Evolutionary conservation across 225 moss, liverwort and hornwort species (phyloP), one percentile per base, ranked within the genome.

Genomic region (Neckera pumila): DNA sequence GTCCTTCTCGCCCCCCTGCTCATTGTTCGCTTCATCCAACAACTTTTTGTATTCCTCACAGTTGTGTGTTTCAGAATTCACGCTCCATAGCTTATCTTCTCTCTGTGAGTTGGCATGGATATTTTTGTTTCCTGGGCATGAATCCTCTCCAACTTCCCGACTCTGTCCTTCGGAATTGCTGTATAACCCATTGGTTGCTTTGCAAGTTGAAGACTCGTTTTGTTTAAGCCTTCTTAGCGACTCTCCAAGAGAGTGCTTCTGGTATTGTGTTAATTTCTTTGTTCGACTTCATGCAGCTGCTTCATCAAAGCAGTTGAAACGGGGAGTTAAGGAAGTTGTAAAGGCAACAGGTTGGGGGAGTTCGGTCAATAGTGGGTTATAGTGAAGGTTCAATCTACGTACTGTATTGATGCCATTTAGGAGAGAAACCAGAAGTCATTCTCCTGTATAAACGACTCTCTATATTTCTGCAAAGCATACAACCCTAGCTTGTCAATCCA

Each of bases 251-350:
- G n/a, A 34, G 17, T 40, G 53, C n/a, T 31, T 42, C 64, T 73
- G 42, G 63, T 80, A 57, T n/a, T 49, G 27, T 85, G 28, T n/a
- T 85, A n/a, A 64, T 74, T 80, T 56, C 26, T 26, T 57, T 67
- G 80, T 67, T 87, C 71, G 77, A 86, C 81, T 60, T 73, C 33
- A 28, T 90, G 93, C 94, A 99, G 99, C 99, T 88, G 96, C 97
- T 33, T 94, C 96, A 81, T 90, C 94, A 6, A 97, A 95, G 86
- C 96, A 96, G 83, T 86, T 99, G 88, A 99, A 95, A 92, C 95
- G 97, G 59, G 99, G 99, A 88, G 97, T 99, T 38, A 99, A 99
- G 90, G 99, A 99, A 92, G 99, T 99, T 28, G 96, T 99, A 74
- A 99, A 99, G 94, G 95, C 99, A 54, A 90, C n/a, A n/a, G n/a